Conservation (phyloP, 257 asterid genomes). For the Leonotis leonurus region DNA sequence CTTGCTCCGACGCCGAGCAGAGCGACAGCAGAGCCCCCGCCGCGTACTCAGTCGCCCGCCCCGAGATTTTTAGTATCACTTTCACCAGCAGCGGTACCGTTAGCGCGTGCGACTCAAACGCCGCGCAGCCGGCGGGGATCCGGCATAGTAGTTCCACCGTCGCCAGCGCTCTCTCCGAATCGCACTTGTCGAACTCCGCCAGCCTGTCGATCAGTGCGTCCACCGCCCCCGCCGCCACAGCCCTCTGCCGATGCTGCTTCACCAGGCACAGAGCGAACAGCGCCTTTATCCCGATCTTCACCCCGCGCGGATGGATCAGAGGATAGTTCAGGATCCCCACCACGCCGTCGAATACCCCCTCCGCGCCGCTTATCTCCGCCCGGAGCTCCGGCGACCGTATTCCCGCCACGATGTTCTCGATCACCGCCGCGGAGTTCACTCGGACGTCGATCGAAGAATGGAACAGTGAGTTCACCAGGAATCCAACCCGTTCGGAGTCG, state of each 20-base stretch:
- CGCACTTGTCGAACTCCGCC: conserved; percentile 75
- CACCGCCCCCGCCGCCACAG: conserved; percentile 77
- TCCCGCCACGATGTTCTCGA: conserved; percentile 61
- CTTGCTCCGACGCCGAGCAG: conserved; percentile 66
- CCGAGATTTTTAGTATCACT: conserved; percentile 60
- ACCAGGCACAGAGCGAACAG: conserved; percentile 75
- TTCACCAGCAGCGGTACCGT: conserved; percentile 82
- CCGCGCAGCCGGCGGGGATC: conserved; percentile 66
- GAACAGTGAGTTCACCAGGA: conserved; percentile 56
- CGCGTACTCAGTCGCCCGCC: conserved; percentile 93
- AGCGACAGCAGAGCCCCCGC: conserved; percentile 83
- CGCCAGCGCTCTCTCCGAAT: conserved; percentile 89
- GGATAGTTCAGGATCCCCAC: conserved; percentile 66
- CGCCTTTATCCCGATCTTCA: conserved; percentile 75
- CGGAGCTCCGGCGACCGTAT: conserved; percentile 76
- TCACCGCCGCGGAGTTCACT: conserved; percentile 73
- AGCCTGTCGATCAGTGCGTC: conserved; percentile 56
- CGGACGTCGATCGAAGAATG: conserved; percentile 80
- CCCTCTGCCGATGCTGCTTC: conserved; percentile 76
- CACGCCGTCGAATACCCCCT: conserved; percentile 69
- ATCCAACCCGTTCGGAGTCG: conserved; percentile 40
- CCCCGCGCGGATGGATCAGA: conserved; percentile 46
- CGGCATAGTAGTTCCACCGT: conserved; percentile 93
- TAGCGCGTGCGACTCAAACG: conserved; percentile 70
- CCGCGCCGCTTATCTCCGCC: conserved; percentile 46